Base-by-base conservation (phyloP, 371 early-diverging fungal genomes). In the Mortierella sp. region DNA sequence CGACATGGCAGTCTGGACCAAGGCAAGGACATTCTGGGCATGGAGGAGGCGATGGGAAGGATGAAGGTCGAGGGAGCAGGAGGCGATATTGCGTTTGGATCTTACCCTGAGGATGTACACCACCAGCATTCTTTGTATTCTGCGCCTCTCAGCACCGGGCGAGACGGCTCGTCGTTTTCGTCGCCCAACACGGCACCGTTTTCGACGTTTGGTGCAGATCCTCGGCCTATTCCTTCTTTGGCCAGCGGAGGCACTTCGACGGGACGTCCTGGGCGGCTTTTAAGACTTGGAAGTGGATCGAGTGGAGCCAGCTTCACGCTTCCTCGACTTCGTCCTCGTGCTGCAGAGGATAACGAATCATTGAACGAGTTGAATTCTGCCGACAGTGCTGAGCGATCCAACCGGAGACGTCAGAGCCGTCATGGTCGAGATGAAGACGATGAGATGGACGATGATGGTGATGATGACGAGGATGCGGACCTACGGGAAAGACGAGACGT, bases 1-100 rank as follows among this genome's bases (percentile, higher is more conserved):
- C 80, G 87, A 29, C 82, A 86, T 72, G 87, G 87, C 43, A 86
- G 87, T 71, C 72, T 86, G 51, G 87, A 86, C 35, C 87, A 86
- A 63, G 72, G 80, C 68, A 82, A 79, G 44, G 82, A 79, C 41
- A 77, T 77, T 6, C n/a, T 79, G 14, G 75, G 78, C 35, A 75
- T 82, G 78, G 87, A 86, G 51, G 77, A 79, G 35, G 80, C 78
- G 1, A 76, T 86, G 77, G 82, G 58, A 11, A 71, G 70, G 51
- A 55, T 82, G 71, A 54, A 58, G 16, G 74, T 76, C 16, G 55
- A 71, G 14, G 72, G 74, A 4, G 51, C 81, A 12, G 63, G 70
- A 32, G 83, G 74, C 32, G 75, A 71, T 24, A 78, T 82, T n/a
- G 80, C 86, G 3, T 85, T 65, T 68, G 86, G 86, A n/a, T 85